Percentiles rank a stretch among this genome's conserved stretches.
These are phyloP conservation scores for Nissolia schottii DNA, from an alignment of 306 rosid genomes.

Conservation along the genomic window DNA sequence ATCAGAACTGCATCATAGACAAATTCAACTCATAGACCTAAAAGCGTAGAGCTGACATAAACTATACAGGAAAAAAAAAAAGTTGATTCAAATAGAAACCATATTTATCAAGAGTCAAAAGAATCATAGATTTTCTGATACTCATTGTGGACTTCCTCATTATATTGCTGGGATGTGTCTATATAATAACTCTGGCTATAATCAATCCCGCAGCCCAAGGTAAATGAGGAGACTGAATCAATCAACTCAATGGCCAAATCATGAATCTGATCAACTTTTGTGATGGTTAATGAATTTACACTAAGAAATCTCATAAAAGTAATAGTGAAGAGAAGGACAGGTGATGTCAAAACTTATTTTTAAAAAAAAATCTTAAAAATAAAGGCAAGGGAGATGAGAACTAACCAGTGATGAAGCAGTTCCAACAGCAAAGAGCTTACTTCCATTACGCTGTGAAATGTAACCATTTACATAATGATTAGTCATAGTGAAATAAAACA, in stretches of 20 bases:
- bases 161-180: too few relatives aligned
- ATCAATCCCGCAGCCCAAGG: not conserved
- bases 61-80: not conserved
- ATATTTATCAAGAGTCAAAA: not conserved
- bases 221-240: not conserved
- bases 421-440: constrained; percentile 93
- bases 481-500: not conserved
- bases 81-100: not conserved
- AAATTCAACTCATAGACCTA: not conserved
- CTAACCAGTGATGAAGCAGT: constrained; percentile 90
- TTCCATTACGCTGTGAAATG: constrained; percentile 71
- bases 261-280: not conserved
- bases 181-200: not conserved
- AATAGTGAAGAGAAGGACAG: not conserved
- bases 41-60: not conserved
- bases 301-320: not conserved
- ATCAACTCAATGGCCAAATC: not conserved
- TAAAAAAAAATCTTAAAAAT: not conserved
- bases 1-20: constrained; percentile 7
- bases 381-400: constrained; percentile 11
- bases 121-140: not conserved
- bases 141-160: not conserved
- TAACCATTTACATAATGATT: constrained; percentile 18
- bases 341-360: not conserved
- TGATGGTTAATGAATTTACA: not conserved